Base-by-base conservation (phyloP, 306 rosid genomes). In the Herpetospermum pedunculosum region DNA sequence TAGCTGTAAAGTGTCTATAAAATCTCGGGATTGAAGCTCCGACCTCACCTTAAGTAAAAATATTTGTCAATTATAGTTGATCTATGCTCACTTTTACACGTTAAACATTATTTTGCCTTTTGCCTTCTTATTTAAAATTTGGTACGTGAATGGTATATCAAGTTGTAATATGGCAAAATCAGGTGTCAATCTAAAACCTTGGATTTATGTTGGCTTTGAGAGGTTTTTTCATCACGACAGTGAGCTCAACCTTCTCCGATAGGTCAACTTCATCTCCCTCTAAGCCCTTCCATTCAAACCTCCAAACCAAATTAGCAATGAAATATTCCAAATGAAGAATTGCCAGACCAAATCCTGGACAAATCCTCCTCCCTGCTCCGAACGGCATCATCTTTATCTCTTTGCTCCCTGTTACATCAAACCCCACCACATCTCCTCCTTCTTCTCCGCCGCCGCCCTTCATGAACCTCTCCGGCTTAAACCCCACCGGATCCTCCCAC, bases 371-470 rank as follows among this genome's bases (percentile, higher is more conserved):
- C 1, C 91, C 91, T 1, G 85, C 88, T 32, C 91, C 88, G 77
- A 87, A 87, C 28, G 91, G 91, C 87, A 87, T 82, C 91, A 87
- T 87, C 63, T 82, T 87, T 63, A 87, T 84, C 79, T 78, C 88
- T 2, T 19, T 26, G 41, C 64, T 18, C 25, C 88, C 88, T 81
- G 81, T 87, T 38, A 87, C 3, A 72, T 87, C 91, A 84, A 84
- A 84, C 9, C 44, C 60, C 38, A 46, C 54, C 46, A 9, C 47
- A n/a, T 50, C 26, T 18, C 50, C 79, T 25, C 26, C 44, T 19
- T 46, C 78, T 48, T 48, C 53, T 43, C 9, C n/a, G n/a, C n/a
- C n/a, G n/a, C 53, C 53, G 3, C 53, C 15, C 11, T 1, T 25
- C 68, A 81, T 9, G 77, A 87, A 87, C 18, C 92, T 85, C 50